Evolutionary conservation across 208 protist species (phyloP).

Genomic region (Trypanosoma congolense): DNA sequence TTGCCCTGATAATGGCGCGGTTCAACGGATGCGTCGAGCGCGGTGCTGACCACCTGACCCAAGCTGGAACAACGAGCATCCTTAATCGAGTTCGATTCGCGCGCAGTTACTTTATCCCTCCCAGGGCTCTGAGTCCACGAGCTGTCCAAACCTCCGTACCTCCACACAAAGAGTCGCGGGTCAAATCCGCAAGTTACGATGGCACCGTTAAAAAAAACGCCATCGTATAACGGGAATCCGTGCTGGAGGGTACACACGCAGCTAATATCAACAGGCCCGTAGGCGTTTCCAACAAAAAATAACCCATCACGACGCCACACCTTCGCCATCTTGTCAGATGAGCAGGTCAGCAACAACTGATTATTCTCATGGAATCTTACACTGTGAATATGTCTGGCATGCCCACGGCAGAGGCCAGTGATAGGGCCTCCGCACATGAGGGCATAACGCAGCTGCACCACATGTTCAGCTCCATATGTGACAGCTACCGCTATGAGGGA

Average conservation of each 20-base stretch:
- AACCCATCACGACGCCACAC: constrained; percentile 35
- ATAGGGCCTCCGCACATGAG: constrained; percentile 31
- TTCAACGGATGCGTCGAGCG: too few relatives aligned
- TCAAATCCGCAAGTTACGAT: constrained; percentile 77
- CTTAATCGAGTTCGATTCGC: too few relatives aligned
- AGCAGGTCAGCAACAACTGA: constrained; percentile 55
- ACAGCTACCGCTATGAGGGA: constrained; percentile 55
- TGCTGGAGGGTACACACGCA: constrained; percentile 59
- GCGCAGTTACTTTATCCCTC: too few relatives aligned
- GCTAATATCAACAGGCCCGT: not conserved
- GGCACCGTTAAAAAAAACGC: constrained; percentile 65
- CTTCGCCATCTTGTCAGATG: constrained; percentile 66
- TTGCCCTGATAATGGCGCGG: constrained; percentile 12
- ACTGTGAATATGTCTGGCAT: constrained; percentile 65
- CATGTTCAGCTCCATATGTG: constrained; percentile 45
- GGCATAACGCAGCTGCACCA: constrained; percentile 54
- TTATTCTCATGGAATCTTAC: constrained; percentile 47
- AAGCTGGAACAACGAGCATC: too few relatives aligned
- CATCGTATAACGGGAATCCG: constrained; percentile 60
- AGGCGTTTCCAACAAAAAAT: not conserved
- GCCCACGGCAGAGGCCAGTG: constrained; percentile 34
- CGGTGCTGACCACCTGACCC: too few relatives aligned
- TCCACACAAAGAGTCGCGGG: constrained; percentile 51
- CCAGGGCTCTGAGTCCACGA: too few relatives aligned
- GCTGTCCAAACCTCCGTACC: constrained; percentile 24